Evolutionary conservation across 331 rosid genomes (phyloP).

Genomic region (Rosa hybrid): DNA sequence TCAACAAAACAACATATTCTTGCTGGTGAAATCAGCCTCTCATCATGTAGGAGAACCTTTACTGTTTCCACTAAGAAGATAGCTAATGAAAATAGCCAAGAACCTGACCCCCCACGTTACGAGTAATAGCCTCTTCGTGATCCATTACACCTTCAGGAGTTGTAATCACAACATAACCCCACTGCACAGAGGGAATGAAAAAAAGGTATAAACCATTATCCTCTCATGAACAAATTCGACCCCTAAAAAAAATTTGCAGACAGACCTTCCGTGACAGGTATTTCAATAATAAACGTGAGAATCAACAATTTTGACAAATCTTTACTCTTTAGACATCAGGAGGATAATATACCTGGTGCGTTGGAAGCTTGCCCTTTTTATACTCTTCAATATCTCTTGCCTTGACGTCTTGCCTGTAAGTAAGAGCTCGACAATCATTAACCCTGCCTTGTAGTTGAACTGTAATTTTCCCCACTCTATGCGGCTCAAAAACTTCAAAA

Average conservation of each 20-base stretch:
- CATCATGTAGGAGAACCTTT: neutral
- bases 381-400: conserved; percentile 75
- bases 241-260: neutral
- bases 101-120: conserved; percentile 83
- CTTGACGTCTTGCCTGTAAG: conserved; percentile 72
- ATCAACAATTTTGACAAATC: neutral
- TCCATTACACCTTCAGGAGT: conserved; percentile 94
- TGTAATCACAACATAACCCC: conserved; percentile 95
- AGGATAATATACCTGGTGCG: conserved; percentile 59
- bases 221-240: neutral
- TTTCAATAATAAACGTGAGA: neutral
- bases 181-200: conserved; percentile 49
- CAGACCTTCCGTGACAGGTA: neutral
- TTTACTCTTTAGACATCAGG: neutral
- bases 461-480: conserved; percentile 81
- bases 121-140: conserved; percentile 73
- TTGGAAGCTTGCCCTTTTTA: conserved; percentile 59
- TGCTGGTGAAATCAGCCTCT: neutral
- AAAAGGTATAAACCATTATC: neutral
- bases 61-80: neutral
- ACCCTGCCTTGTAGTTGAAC: conserved; percentile 92
- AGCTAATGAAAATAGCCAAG: conserved; percentile 71
- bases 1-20: neutral
- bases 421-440: conserved; percentile 76
- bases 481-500: conserved; percentile 76